A percentile compares a stretch with the other conserved stretches of the same genome.
Evolutionary conservation across 352 stramenopile genomes (phyloP).

Genomic region (Globisporangium yorkense): DNA sequence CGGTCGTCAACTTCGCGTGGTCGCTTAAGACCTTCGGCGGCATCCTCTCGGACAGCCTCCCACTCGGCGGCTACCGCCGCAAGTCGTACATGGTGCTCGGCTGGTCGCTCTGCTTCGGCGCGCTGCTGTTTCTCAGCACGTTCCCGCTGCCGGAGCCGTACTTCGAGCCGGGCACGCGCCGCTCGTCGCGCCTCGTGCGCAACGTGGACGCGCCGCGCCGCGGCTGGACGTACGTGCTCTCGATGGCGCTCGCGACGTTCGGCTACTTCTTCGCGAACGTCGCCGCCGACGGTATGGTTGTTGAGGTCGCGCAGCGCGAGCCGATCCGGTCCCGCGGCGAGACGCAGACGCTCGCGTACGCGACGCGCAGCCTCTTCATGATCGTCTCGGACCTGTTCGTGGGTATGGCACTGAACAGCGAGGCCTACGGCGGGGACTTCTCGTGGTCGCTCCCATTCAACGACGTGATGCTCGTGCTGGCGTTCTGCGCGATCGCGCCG

Average conservation of each 20-base stretch:
- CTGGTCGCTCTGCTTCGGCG: slow-evolving; percentile 21
- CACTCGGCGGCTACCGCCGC: slow-evolving; percentile 41
- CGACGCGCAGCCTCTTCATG: slow-evolving; percentile 33
- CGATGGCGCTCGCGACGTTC: slow-evolving; percentile 74
- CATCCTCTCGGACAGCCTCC: slow-evolving; percentile 52
- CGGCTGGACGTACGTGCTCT: slow-evolving; percentile 58
- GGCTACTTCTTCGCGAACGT: slow-evolving; percentile 87
- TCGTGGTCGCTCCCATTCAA: slow-evolving; percentile 38
- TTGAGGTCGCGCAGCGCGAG: slow-evolving; percentile 68
- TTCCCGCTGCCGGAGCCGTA: slow-evolving; percentile 29
- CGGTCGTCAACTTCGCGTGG: slow-evolving; percentile 47
- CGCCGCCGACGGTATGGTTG: slow-evolving; percentile 71
- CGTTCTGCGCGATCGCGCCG: slow-evolving; percentile 29
- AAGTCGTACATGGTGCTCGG: slow-evolving; percentile 59
- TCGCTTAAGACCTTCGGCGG: slow-evolving; percentile 56
- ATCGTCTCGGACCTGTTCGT: slow-evolving; percentile 51
- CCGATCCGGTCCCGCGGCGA: slow-evolving; percentile 41
- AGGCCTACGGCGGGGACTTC: slow-evolving; percentile 35
- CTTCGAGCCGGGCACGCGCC: slow-evolving; percentile 27
- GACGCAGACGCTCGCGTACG: slow-evolving; percentile 51
- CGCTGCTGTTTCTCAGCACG: slow-evolving; percentile 19
- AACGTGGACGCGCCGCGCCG: slow-evolving; percentile 17
- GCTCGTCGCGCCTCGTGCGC: slow-evolving; percentile 23
- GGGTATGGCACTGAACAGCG: slow-evolving; percentile 34
- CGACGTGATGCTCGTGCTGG: slow-evolving; percentile 30